phyloP scores from a whole-genome alignment of 306 rosid species.

The Ochetophila trinervis region DNA sequence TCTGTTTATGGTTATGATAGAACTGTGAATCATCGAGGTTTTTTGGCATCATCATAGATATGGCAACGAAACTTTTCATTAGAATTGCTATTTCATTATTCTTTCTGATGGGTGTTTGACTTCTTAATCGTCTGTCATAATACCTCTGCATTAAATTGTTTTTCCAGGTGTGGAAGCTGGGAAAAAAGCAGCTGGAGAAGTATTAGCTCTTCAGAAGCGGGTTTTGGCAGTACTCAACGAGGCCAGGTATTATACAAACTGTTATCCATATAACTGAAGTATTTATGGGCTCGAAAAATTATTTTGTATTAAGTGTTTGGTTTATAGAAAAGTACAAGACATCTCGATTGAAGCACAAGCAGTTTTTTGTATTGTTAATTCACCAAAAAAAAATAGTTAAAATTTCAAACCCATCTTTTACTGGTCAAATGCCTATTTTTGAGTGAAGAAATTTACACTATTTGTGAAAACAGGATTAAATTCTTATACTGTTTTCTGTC shows the following conservation, averaged over 20 bases:
- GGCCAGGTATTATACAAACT: conserved; percentile 54
- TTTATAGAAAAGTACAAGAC: too few species aligned
- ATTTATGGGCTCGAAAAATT: too few species aligned
- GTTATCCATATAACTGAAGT: too few species aligned
- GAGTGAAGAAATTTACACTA: too few species aligned
- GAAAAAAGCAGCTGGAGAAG: conserved; percentile 89
- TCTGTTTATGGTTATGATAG: background rate
- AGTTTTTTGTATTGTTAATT: too few species aligned
- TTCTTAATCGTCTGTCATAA: background rate
- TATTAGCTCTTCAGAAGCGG: conserved; percentile 89
- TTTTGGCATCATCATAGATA: background rate
- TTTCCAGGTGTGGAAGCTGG: conserved; percentile 90
- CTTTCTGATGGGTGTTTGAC: background rate
- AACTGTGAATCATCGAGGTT: background rate
- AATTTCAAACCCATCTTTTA: too few species aligned
- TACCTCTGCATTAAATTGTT: conserved; percentile 15
- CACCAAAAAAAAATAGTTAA: too few species aligned
- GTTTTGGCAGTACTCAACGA: conserved; percentile 81
- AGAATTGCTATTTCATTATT: background rate
- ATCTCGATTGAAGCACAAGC: background rate
- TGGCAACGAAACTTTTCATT: background rate
- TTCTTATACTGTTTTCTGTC: conserved; percentile 6
- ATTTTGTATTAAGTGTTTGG: too few species aligned
- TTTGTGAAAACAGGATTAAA: background rate
- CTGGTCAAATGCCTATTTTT: too few species aligned